Percentiles rank a stretch among this genome's conserved stretches.
These are phyloP conservation scores for Pichia sp. DNA, from an alignment of 1,139 yeast genomes.

Conservation along the genomic window DNA sequence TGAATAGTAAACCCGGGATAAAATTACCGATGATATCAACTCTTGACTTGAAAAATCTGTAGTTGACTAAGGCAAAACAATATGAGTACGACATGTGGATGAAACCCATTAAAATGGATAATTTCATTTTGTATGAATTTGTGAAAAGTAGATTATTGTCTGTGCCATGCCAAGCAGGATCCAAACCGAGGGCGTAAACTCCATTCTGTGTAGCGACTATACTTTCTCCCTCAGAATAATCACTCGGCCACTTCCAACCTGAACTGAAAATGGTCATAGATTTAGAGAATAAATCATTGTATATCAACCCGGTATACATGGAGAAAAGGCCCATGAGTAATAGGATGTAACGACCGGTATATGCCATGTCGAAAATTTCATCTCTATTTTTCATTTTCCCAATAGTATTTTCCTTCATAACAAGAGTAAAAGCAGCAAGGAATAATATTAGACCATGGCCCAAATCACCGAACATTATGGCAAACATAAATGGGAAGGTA, in stretches of 20 bases:
- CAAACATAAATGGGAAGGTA: conserved; percentile 98
- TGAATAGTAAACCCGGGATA: conserved; percentile 86
- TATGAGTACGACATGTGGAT: conserved; percentile 91
- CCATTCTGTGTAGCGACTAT: conserved; percentile 61
- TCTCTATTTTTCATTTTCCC: conserved; percentile 69
- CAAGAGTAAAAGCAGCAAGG: conserved; percentile 66
- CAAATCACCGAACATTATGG: conserved; percentile 97
- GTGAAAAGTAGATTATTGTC: conserved; percentile 87
- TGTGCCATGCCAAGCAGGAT: conserved; percentile 96
- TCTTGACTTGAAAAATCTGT: conserved; percentile 63
- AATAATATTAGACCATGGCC: conserved; percentile 89
- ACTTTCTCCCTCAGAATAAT: conserved; percentile 58
- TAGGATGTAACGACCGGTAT: conserved; percentile 82
- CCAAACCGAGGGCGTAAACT: conserved; percentile 80
- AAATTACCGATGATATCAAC: conserved; percentile 92
- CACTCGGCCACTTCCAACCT: conserved; percentile 90
- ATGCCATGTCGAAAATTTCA: conserved; percentile 97
- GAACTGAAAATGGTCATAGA: conserved; percentile 81
- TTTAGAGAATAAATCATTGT: conserved; percentile 89
- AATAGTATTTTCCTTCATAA: conserved; percentile 62
- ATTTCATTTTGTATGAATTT: conserved; percentile 94
- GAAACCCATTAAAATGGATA: conserved; percentile 92
- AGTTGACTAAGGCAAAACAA: conserved; percentile 78
- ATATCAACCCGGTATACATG: conserved; percentile 87
- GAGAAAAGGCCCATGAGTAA: conserved; percentile 90